Base-by-base conservation (phyloP, 805 yeast species). In the Lachancea thermotolerans region DNA sequence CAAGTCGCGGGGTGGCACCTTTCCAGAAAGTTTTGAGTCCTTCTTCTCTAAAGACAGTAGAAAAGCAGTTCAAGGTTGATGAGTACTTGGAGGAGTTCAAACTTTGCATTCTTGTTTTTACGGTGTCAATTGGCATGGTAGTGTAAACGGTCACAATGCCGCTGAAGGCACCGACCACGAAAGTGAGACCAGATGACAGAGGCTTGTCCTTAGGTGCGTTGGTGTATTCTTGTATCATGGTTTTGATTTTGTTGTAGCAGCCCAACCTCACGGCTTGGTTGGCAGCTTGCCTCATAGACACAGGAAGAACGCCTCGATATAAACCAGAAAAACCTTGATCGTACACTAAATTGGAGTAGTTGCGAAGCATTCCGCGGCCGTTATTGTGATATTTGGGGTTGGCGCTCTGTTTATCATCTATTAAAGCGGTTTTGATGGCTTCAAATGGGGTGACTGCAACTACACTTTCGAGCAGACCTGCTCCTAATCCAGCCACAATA, bases 361-460 rank as follows among this genome's bases (percentile, higher is more conserved):
- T 63, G 48, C 62, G 54, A 45, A 84, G 57, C 9, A 88, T 72
- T 8, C 95, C 95, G 39, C 63, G 57, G 2, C 69, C 67, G 29
- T 76, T 69, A 53, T 69, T 68, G 52, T 81, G 87, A 67, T 91
- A 93, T 64, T 77, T 82, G 39, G 97, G 97, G 44, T 72, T 74
- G 2, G 77, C 68, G 4, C 83, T 58, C 65, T 84, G 95, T 53
- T 82, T 87, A 63, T 91, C 99, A 68, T 91, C 99, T 54, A 91
- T 93, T 67, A 90, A 74, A 0, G 95, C 96, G 0, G 98, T 91
- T 62, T 91, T 91, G 66, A 91, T 87, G 31, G 96, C 95, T 66
- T 91, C 99, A 45, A 90, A 89, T 2, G 99, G 99, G 0, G 99
- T 91, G 39, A 93, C 95, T 0, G 98, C 98, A 37, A 90, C 73